Evolutionary conservation across 2,329 filamentous ascomycete species (phyloP).

Genomic region (Colletotrichum euphorbiae): DNA sequence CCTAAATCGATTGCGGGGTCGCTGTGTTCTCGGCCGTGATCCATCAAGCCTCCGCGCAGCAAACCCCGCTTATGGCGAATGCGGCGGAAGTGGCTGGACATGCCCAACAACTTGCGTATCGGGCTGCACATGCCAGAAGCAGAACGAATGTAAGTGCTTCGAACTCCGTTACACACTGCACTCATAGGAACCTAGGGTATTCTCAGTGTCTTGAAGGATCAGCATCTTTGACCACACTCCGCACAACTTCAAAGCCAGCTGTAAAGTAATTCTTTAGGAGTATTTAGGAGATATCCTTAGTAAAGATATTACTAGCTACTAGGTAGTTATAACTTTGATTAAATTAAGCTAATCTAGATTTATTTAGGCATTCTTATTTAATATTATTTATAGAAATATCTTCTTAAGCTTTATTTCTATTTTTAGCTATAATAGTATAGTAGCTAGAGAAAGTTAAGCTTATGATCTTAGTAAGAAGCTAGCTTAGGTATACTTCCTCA

Average conservation of each 20-base stretch:
- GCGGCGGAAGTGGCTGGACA: slow-evolving; percentile 33
- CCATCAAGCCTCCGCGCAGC: neutral
- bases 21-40: slow-evolving; percentile 16
- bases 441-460: too few relatives aligned
- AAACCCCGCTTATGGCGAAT: slow-evolving; percentile 34
- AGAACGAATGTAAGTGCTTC: slow-evolving; percentile 25
- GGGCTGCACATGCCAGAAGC: slow-evolving; percentile 31
- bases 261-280: too few relatives aligned
- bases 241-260: slow-evolving; percentile 3
- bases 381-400: too few relatives aligned
- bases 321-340: too few relatives aligned
- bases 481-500: too few relatives aligned
- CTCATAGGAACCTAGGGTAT: slow-evolving; percentile 17
- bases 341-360: too few relatives aligned
- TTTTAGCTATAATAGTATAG: too few relatives aligned
- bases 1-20: slow-evolving; percentile 1
- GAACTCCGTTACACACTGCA: neutral
- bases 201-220: slow-evolving; percentile 37
- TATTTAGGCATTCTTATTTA: too few relatives aligned
- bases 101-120: slow-evolving; percentile 32
- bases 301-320: too few relatives aligned
- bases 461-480: too few relatives aligned
- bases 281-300: too few relatives aligned
- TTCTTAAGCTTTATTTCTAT: too few relatives aligned
- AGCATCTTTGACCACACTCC: slow-evolving; percentile 8